Conservation (phyloP, 2,329 filamentous ascomycete species). For the Penicillium sp. region DNA sequence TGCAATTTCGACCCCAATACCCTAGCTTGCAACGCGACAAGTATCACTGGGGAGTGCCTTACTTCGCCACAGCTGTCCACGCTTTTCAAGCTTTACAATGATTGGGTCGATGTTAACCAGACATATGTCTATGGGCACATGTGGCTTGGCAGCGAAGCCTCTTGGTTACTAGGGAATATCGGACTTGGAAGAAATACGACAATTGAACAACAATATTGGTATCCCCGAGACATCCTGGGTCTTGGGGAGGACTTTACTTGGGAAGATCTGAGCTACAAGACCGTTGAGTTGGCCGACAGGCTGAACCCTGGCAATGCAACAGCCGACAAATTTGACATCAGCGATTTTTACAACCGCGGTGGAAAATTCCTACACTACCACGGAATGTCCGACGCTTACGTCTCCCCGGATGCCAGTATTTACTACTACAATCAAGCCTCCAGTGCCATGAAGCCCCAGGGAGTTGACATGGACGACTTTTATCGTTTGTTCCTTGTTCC, state of each 20-base stretch:
- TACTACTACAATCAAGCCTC: constrained; percentile 4
- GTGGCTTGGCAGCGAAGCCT: background rate
- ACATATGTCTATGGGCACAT: background rate
- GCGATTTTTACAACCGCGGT: constrained; percentile 8
- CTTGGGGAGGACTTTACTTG: constrained; percentile 35
- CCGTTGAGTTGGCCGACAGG: constrained; percentile 32
- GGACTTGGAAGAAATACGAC: background rate
- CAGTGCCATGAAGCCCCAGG: background rate
- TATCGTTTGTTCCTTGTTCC: constrained; percentile 20
- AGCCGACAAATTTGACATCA: constrained; percentile 12
- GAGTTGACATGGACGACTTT: constrained; percentile 12
- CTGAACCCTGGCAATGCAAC: constrained; percentile 12
- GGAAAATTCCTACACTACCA: constrained; percentile 20
- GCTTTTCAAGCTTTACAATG: constrained; percentile 45
- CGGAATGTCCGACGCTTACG: constrained; percentile 12
- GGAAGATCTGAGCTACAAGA: constrained; percentile 41
- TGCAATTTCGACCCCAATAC: constrained; percentile 42
- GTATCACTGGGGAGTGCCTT: constrained; percentile 40
- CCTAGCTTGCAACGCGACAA: constrained; percentile 36
- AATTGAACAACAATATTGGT: background rate
- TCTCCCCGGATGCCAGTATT: background rate
- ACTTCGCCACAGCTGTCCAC: constrained; percentile 47
- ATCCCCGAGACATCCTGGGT: background rate
- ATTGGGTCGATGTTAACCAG: constrained; percentile 14
- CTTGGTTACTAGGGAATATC: background rate